phyloP scores from a whole-genome alignment of 2,329 filamentous ascomycete species.

The Hypoxylon sp. region DNA sequence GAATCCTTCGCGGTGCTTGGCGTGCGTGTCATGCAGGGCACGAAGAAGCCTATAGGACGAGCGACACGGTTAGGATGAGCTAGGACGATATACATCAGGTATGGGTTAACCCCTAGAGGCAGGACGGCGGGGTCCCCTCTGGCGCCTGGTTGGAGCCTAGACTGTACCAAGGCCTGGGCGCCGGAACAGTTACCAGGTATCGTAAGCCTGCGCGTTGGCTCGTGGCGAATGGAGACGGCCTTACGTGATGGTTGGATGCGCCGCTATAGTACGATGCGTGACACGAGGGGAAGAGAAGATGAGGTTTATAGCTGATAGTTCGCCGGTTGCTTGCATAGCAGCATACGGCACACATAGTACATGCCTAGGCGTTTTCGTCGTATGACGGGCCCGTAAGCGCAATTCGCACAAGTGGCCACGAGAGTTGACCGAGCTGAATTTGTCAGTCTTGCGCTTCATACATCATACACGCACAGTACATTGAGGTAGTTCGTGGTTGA shows the following conservation, averaged over 20 bases:
- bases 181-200: conserved; percentile 8
- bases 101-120: conserved; percentile 1
- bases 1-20: background rate
- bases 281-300: background rate
- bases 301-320: background rate
- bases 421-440: background rate
- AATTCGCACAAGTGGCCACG: background rate
- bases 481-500: no score
- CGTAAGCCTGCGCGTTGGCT: background rate
- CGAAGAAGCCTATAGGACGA: background rate
- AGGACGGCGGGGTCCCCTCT: background rate
- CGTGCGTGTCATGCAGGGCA: background rate
- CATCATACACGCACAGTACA: no score
- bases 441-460: no score
- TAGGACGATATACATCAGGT: no score
- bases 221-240: background rate
- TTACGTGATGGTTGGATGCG: background rate
- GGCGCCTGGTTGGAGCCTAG: conserved; percentile 6
- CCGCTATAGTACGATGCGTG: background rate
- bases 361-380: background rate
- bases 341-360: no score
- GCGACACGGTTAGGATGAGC: background rate
- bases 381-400: background rate
- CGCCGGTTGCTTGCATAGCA: no score
- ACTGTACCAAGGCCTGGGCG: conserved; percentile 31